Evolutionary conservation across 352 stramenopile genomes (phyloP), one percentile per base, ranked within the genome.

Genomic region (Nothophytophthora sp.): DNA sequence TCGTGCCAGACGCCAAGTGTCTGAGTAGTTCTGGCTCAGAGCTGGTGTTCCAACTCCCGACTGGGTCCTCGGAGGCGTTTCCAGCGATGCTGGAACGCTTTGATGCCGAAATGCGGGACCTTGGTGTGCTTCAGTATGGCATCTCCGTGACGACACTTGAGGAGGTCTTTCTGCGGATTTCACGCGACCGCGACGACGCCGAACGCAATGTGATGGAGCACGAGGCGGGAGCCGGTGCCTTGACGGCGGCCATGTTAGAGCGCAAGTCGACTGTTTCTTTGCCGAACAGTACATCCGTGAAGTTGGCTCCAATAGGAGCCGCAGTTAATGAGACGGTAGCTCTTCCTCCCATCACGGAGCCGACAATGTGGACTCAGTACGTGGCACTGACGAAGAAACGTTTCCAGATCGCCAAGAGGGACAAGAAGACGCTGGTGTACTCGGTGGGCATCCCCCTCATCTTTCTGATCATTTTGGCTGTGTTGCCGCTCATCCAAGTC

Each of bases 131-230:
- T 7, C 81, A 89, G 30, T 99, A 99, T 68, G 97, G 97, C 28
- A 83, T 99, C 20, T 96, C 90, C 15, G 95, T 99, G 35, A 99
- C 97, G 16, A 99, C 97, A 0, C 72, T 99, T 4, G 98, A 99
- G 61, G 97, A 99, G 76, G 96, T 99, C 0, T 99, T 99, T 64
- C 62, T 99, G 45, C 68, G 70, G 12, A 89, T 89, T 45, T 75
- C 78, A 3, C 53, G 54, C n/a, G 72, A 82, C 32, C 73, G 69
- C 16, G 71, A 86, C 29, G 65, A 73, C 24, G 67, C 73, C 36
- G 34, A 66, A 35, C 29, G 12, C 30, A 12, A 35, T 15, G 29
- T 15, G 32, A 57, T 15, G 12, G 29, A 48, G 18, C 30, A 43
- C 6, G 35, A 52, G 20, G 40, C 38, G 3, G 23, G 51, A 33